Conservation (phyloP, 192 early-diverging fungal species). For the Coemansia interrupta region DNA sequence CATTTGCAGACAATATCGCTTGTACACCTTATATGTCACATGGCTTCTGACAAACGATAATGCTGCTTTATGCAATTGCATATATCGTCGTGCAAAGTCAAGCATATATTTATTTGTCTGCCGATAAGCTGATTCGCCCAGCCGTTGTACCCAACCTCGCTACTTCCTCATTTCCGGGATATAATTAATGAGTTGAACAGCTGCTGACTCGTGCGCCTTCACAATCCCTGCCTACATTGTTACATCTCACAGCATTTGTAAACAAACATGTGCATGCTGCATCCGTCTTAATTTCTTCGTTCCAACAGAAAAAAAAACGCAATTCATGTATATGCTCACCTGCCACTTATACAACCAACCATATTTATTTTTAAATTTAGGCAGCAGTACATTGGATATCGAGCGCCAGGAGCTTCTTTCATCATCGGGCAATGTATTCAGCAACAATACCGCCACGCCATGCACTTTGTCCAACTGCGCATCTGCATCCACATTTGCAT, state of each 20-base stretch:
- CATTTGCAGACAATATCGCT: no score
- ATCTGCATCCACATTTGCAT: constrained; percentile 8
- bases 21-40: no score
- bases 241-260: not conserved
- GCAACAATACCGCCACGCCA: constrained; percentile 7
- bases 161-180: no score
- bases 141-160: no score
- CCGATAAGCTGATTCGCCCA: no score
- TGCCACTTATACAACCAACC: not conserved
- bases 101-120: no score
- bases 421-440: not conserved
- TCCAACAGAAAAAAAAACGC: no score
- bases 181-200: no score
- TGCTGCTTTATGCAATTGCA: no score
- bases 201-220: no score
- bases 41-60: no score
- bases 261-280: not conserved
- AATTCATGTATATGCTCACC: not conserved
- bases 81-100: no score
- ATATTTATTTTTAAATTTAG: constrained; percentile 7
- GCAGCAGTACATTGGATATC: constrained; percentile 13
- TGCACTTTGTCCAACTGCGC: constrained; percentile 9
- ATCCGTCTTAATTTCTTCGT: not conserved
- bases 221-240: not conserved
- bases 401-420: constrained; percentile 20